A percentile compares a stretch with the other conserved stretches of the same genome.
phyloP scores from a whole-genome alignment of 2,329 filamentous ascomycete genomes.

The Fusarium pininemorale region DNA sequence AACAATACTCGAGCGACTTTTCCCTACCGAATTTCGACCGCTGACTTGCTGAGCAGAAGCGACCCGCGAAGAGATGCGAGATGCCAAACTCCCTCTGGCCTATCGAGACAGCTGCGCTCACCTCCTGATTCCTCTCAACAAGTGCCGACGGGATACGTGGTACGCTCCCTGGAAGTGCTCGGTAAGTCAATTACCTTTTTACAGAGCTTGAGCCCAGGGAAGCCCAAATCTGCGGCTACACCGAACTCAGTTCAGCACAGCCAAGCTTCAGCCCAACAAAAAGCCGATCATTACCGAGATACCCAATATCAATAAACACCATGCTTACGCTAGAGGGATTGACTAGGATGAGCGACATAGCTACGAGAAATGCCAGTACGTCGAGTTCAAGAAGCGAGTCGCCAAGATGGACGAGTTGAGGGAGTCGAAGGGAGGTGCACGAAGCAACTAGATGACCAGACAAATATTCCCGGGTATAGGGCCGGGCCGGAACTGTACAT shows the following conservation, averaged over 20 bases:
- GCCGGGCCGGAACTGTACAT: constrained; percentile 45
- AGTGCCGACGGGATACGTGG: constrained; percentile 89
- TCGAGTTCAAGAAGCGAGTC: constrained; percentile 97
- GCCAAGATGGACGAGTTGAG: constrained; percentile 98
- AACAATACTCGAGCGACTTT: not conserved
- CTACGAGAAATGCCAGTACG: constrained; percentile 99
- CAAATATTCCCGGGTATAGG: constrained; percentile 15
- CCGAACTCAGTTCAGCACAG: not conserved
- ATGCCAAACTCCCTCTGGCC: constrained; percentile 83
- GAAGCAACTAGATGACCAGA: constrained; percentile 76
- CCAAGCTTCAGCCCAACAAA: constrained; percentile 3
- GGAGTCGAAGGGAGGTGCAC: constrained; percentile 81
- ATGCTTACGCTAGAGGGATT: constrained; percentile 34
- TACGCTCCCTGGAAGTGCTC: constrained; percentile 98
- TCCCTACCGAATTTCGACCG: constrained; percentile 23
- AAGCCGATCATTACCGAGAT: constrained; percentile 21
- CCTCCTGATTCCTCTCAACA: constrained; percentile 94
- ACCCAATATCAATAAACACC: constrained; percentile 9
- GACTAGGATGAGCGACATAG: constrained; percentile 90
- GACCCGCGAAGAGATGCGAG: constrained; percentile 92
- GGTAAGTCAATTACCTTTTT: constrained; percentile 65
- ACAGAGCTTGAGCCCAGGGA: constrained; percentile 2
- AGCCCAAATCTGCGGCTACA: constrained; percentile 2
- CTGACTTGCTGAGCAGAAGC: constrained; percentile 63
- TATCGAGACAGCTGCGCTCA: constrained; percentile 97